phyloP scores from a whole-genome alignment of 2,329 filamentous ascomycete genomes.

The Aspergillus sp. region DNA sequence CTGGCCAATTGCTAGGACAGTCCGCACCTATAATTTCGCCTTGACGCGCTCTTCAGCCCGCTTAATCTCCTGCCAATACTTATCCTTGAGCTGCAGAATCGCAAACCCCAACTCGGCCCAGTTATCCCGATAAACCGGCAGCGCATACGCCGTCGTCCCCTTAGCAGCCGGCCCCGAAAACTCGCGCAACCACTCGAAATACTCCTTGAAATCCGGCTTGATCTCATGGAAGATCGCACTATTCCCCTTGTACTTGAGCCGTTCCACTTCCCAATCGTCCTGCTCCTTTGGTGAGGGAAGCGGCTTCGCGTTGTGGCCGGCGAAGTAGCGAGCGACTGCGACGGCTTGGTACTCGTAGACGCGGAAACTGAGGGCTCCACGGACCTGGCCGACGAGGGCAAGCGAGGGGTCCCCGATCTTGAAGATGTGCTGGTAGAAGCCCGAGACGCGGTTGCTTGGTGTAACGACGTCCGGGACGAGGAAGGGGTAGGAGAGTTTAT shows the following conservation, averaged over 20 bases:
- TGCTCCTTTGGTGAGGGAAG: constrained; percentile 29
- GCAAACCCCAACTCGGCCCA: constrained; percentile 34
- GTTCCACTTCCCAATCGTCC: constrained; percentile 32
- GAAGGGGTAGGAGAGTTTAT: constrained; percentile 35
- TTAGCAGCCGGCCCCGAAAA: constrained; percentile 46
- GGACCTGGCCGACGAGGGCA: constrained; percentile 35
- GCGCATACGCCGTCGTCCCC: constrained; percentile 39
- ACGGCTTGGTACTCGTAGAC: constrained; percentile 40
- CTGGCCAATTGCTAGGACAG: too few species aligned
- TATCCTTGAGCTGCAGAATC: constrained; percentile 25
- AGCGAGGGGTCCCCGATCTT: constrained; percentile 34
- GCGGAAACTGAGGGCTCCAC: constrained; percentile 34
- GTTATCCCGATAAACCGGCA: constrained; percentile 45
- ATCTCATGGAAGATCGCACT: constrained; percentile 29
- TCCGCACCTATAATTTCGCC: too few species aligned
- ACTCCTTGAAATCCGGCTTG: constrained; percentile 42
- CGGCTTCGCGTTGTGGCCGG: constrained; percentile 24
- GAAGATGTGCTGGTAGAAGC: constrained; percentile 40
- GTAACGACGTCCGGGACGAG: constrained; percentile 29
- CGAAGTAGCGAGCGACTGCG: constrained; percentile 34
- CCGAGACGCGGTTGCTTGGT: constrained; percentile 29
- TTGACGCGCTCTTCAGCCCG: too few species aligned
- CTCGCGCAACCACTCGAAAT: constrained; percentile 44
- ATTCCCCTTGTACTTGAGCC: constrained; percentile 28
- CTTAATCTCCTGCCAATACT: constrained; percentile 24